phyloP scores from a whole-genome alignment of 164 flowering plant genomes.

The Berberis thunbergii region DNA sequence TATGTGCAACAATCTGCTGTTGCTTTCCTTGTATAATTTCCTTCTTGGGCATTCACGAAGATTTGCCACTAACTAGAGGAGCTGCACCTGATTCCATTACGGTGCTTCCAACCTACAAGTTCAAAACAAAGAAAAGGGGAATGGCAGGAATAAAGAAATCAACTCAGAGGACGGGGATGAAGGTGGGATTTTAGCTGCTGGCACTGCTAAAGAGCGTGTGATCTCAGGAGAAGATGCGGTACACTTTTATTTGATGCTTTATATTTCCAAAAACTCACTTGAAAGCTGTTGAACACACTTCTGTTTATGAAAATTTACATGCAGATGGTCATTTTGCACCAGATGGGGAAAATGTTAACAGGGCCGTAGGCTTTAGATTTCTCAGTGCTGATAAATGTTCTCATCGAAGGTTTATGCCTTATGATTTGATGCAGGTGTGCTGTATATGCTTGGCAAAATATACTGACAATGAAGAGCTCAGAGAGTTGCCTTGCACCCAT shows the following conservation, averaged over 20 bases:
- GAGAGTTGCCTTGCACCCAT: conserved; percentile 65
- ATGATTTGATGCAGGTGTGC: conserved; percentile 35
- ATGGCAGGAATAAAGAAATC: conserved; percentile 26
- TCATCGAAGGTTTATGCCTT: no score
- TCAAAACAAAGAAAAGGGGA: conserved; percentile 47
- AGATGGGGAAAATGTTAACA: no score
- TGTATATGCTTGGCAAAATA: conserved; percentile 68
- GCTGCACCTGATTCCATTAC: conserved; percentile 72
- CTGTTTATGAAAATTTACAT: not conserved
- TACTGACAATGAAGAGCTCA: conserved; percentile 49
- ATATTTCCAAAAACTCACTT: not conserved
- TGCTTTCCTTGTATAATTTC: conserved; percentile 94
- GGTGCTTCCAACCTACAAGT: conserved; percentile 77
- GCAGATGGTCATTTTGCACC: no score
- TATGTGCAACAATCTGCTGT: conserved; percentile 89
- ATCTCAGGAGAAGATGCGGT: conserved; percentile 94
- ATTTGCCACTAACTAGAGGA: conserved; percentile 60
- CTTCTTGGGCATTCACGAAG: conserved; percentile 68
- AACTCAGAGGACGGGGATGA: conserved; percentile 30
- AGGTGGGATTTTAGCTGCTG: conserved; percentile 67
- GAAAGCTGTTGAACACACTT: not conserved
- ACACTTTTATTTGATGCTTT: conserved; percentile 18
- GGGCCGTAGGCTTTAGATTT: no score
- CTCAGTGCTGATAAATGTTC: no score
- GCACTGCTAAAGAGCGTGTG: conserved; percentile 76